Percentiles rank a stretch among this genome's conserved stretches.
Conservation (phyloP, 768 basidiomycete genomes). For the Lyophyllum semitale region DNA sequence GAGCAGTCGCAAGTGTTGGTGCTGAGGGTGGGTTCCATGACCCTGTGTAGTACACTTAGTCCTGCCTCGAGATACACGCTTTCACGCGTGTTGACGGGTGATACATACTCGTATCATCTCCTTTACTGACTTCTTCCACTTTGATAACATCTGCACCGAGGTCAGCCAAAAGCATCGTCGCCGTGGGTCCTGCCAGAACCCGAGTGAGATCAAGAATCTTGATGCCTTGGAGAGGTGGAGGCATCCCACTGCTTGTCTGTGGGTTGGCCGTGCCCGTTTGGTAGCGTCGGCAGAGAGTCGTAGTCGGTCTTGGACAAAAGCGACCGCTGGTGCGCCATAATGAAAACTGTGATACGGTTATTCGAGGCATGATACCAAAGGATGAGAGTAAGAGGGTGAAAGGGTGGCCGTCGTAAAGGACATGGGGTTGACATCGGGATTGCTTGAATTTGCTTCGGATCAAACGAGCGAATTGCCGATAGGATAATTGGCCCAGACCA, state of each 20-base stretch:
- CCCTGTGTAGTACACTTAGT: slow-evolving; percentile 37
- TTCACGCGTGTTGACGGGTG: neutral
- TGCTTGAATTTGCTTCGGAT: slow-evolving; percentile 1
- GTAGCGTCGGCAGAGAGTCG: neutral
- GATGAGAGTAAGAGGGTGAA: neutral
- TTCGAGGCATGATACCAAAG: neutral
- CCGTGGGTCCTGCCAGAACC: slow-evolving; percentile 88
- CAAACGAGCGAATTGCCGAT: neutral
- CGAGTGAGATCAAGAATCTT: slow-evolving; percentile 88
- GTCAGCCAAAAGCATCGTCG: slow-evolving; percentile 94
- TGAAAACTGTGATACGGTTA: neutral
- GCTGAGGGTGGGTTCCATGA: slow-evolving; percentile 69
- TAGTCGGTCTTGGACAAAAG: neutral
- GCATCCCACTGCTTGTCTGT: slow-evolving; percentile 48
- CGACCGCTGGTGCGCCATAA: neutral
- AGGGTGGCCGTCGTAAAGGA: neutral
- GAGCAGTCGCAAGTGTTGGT: slow-evolving; percentile 46
- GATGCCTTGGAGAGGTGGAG: slow-evolving; percentile 79
- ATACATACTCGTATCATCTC: slow-evolving; percentile 74
- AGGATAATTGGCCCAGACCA: no score
- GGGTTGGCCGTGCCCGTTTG: slow-evolving; percentile 1
- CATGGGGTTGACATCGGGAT: no score
- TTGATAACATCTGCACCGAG: slow-evolving; percentile 93
- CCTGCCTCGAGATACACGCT: slow-evolving; percentile 2
- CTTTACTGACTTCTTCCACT: slow-evolving; percentile 76